Conservation (phyloP, 768 basidiomycete genomes). For the Podaxis sp. region DNA sequence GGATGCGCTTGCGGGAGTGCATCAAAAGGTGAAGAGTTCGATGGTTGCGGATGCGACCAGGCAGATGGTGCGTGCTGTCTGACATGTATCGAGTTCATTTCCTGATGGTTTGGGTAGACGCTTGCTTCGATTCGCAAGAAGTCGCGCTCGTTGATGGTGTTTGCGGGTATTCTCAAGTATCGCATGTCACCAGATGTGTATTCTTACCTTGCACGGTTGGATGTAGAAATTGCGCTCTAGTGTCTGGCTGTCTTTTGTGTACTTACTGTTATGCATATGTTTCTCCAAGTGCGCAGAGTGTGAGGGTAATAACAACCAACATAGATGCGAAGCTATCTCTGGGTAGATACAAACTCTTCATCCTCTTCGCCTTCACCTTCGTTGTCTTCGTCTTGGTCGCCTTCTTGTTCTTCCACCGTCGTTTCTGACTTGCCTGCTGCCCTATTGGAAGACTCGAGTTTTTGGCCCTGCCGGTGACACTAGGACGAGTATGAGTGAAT, state of each 20-base stretch:
- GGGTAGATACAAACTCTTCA: slow-evolving; percentile 34
- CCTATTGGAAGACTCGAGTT: background rate
- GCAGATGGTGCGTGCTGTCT: slow-evolving; percentile 55
- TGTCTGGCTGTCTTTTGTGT: background rate
- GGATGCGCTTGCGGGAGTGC: slow-evolving; percentile 83
- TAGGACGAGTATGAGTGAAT: background rate
- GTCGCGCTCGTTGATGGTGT: slow-evolving; percentile 82
- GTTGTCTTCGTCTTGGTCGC: slow-evolving; percentile 11
- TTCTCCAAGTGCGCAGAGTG: background rate
- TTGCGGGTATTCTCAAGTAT: slow-evolving; percentile 84
- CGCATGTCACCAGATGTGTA: slow-evolving; percentile 89
- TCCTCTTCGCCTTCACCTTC: slow-evolving; percentile 24
- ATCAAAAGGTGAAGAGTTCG: slow-evolving; percentile 71
- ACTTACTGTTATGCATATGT: slow-evolving; percentile 12
- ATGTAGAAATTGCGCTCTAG: slow-evolving; percentile 81
- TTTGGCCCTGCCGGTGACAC: slow-evolving; percentile 4
- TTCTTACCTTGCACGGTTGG: slow-evolving; percentile 78
- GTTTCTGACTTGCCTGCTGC: too few relatives aligned
- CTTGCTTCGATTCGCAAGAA: slow-evolving; percentile 68
- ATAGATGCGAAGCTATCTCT: slow-evolving; percentile 24
- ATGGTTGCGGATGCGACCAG: slow-evolving; percentile 68
- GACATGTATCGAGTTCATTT: slow-evolving; percentile 6
- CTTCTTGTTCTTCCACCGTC: slow-evolving; percentile 13
- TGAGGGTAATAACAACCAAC: background rate
- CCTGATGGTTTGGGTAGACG: slow-evolving; percentile 38